phyloP scores from a whole-genome alignment of 2,329 filamentous ascomycete genomes.

The Beauveria asiatica region DNA sequence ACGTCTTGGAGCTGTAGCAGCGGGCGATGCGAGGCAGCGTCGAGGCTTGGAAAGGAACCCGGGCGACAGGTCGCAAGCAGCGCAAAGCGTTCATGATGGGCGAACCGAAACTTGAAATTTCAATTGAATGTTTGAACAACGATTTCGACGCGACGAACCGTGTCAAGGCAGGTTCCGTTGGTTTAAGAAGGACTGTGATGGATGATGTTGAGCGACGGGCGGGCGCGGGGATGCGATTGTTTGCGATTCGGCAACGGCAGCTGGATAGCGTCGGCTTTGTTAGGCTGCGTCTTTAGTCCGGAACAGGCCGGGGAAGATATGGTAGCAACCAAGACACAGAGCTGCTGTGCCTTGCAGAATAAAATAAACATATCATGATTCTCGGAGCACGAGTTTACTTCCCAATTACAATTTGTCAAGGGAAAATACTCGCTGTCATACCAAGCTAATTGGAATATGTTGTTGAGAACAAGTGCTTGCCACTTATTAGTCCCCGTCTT shows the following conservation, averaged over 20 bases:
- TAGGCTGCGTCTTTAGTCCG: background rate
- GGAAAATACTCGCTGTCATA: too few species aligned
- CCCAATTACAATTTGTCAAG: too few species aligned
- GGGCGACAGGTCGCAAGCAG: constrained; percentile 50
- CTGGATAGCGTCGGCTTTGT: constrained; percentile 12
- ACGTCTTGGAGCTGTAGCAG: constrained; percentile 47
- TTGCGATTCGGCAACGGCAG: constrained; percentile 3
- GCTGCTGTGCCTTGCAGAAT: background rate
- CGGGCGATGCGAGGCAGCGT: constrained; percentile 49
- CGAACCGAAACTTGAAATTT: background rate
- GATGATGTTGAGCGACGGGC: constrained; percentile 1
- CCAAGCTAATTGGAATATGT: too few species aligned
- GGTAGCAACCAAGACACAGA: background rate
- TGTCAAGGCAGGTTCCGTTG: background rate
- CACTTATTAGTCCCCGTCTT: too few species aligned
- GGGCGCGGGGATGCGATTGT: constrained; percentile 7
- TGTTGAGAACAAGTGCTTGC: too few species aligned
- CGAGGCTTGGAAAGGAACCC: constrained; percentile 41
- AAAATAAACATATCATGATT: background rate
- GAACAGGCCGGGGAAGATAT: background rate
- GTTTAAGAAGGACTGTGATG: background rate
- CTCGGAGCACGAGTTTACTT: background rate
- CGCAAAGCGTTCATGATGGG: constrained; percentile 44
- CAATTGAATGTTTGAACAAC: background rate
- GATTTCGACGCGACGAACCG: background rate